Conservation (phyloP, 495 filamentous ascomycete species). For the Staphylotrichum tortipilum region DNA sequence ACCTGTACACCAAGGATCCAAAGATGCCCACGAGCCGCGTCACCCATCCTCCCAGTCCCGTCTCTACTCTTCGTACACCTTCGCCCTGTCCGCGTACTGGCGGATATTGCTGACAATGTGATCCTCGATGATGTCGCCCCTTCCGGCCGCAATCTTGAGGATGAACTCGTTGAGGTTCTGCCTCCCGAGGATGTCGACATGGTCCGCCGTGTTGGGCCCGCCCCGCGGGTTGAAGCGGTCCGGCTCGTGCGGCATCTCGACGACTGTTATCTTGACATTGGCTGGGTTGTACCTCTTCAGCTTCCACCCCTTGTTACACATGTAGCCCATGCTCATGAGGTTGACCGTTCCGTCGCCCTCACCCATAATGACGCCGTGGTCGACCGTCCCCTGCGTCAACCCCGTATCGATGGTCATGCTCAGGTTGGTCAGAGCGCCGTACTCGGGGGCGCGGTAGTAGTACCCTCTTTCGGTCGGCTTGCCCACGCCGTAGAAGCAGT, state of each 20-base stretch:
- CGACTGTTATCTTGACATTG: conserved; percentile 67
- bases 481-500: conserved; percentile 92
- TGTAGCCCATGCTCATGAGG: conserved; percentile 80
- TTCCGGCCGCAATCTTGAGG: conserved; percentile 79
- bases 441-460: conserved; percentile 71
- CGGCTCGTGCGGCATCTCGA: conserved; percentile 94
- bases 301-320: conserved; percentile 92
- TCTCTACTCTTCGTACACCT: conserved; percentile 50
- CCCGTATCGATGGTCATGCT: conserved; percentile 88
- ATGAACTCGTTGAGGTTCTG: conserved; percentile 86
- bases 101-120: conserved; percentile 68
- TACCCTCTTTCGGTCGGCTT: conserved; percentile 89
- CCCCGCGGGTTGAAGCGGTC: conserved; percentile 85
- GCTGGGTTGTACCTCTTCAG: conserved; percentile 92
- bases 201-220: conserved; percentile 92
- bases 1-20: too few species aligned
- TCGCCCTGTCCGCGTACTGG: conserved; percentile 71
- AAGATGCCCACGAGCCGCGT: neutral
- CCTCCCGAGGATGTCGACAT: conserved; percentile 90
- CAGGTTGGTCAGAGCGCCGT: conserved; percentile 51
- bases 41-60: too few species aligned
- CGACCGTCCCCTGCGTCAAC: conserved; percentile 56
- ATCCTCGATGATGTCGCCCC: conserved; percentile 70
- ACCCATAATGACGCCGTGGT: conserved; percentile 85
- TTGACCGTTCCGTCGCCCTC: conserved; percentile 96